Percentiles rank a stretch among this genome's conserved stretches.
phyloP scores from a whole-genome alignment of 345 rosid genomes.

The Populus euphratica region DNA sequence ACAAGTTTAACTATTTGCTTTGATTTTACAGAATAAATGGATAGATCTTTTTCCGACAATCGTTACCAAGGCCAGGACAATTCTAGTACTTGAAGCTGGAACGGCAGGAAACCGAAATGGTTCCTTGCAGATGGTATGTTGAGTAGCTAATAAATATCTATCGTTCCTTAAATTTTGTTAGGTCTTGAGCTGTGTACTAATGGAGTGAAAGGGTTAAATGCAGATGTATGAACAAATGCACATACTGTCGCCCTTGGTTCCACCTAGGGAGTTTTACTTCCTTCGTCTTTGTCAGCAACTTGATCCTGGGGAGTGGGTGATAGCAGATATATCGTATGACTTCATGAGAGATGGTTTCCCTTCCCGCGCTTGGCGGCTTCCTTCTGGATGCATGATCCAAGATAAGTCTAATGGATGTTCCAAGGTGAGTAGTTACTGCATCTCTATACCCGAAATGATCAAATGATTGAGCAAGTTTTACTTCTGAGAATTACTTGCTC shows the following conservation, averaged over 20 bases:
- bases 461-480: neutral
- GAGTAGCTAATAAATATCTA: neutral
- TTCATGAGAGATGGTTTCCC: conserved; percentile 12
- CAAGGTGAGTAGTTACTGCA: conserved; percentile 31
- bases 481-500: neutral
- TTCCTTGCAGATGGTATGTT: conserved; percentile 55
- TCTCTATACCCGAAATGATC: neutral
- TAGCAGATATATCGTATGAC: conserved; percentile 56
- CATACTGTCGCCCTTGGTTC: conserved; percentile 66
- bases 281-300: conserved; percentile 57
- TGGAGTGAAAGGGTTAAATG: neutral
- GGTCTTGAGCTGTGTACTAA: neutral
- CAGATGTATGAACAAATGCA: conserved; percentile 64
- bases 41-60: conserved; percentile 60
- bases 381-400: conserved; percentile 77
- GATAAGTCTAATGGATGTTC: conserved; percentile 48
- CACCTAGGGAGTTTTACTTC: conserved; percentile 57
- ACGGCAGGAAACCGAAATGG: conserved; percentile 27
- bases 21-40: conserved; percentile 52
- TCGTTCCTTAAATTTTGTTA: neutral
- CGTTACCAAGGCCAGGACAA: conserved; percentile 44
- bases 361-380: conserved; percentile 54
- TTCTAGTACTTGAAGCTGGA: conserved; percentile 40
- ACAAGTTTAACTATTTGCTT: neutral
- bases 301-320: conserved; percentile 54